Evolutionary conservation across 176 grass and related monocot species (phyloP), one percentile per base, ranked within the genome.

Genomic region (Poa annua): DNA sequence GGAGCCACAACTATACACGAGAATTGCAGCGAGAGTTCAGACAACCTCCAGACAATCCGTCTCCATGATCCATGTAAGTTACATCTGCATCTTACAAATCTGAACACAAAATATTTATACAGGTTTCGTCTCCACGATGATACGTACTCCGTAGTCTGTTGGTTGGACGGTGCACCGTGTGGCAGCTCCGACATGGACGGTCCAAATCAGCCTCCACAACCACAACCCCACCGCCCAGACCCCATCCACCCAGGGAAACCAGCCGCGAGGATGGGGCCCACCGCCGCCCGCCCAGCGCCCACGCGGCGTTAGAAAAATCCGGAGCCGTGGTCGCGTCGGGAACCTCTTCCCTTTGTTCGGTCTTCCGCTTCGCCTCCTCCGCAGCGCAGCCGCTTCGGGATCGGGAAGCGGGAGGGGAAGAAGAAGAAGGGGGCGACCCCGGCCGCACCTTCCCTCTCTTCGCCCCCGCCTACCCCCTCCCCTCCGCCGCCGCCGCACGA

Each of bases 331-430:
- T 73, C 74, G 79, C 80, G 79, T 69, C n/a, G 47, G 74, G 74
- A 74, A 86, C 66, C 79, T n/a, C 34, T 26, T 24, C 29, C 29
- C 29, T 2, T 29, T 29, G 29, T 29, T 29, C 29, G 29, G 29
- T n/a, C 29, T 29, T 29, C 29, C 71, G 81, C 81, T 84, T 56
- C 44, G 83, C 83, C 72, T 71, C 33, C 72, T 82, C 88, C 78
- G 63, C 83, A 74, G 78, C 51, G 83, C 84, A 67, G 84, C 67
- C 75, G 22, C 88, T 90, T 76, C 41, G 84, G 88, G 85, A 90
- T 90, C 80, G 88, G 88, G 88, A 84, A 83, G 88, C 88, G 84
- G 84, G 87, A 83, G 67, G 81, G 82, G 76, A 89, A 82, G 35
- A 36, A 42, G 87, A 81, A 85, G 72, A 49, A 48, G 87, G 51